Evolutionary conservation across 177 flowering plant species (phyloP).

Genomic region (Vitis hybrid): DNA sequence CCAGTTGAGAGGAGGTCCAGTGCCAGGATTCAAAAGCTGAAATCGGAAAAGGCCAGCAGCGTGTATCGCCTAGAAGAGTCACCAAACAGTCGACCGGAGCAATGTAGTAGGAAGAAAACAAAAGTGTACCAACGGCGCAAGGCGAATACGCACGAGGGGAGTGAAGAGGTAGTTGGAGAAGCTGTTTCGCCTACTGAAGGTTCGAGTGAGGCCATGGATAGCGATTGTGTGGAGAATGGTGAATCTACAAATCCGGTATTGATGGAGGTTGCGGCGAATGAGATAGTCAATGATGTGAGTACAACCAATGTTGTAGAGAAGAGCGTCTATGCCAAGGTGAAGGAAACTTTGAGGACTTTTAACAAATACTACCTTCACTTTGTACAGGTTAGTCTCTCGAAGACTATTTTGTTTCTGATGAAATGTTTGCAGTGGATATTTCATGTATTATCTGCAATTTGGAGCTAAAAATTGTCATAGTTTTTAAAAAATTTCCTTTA

Average conservation of each 20-base stretch:
- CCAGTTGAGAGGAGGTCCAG: too few relatives aligned
- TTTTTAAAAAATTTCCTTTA: too few relatives aligned
- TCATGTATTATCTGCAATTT: not conserved
- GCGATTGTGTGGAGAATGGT: not conserved
- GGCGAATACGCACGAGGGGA: not conserved
- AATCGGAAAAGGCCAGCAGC: too few relatives aligned
- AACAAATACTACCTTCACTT: constrained; percentile 62
- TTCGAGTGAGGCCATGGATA: not conserved
- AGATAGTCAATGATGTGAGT: not conserved
- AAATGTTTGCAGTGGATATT: not conserved
- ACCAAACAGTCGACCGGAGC: too few relatives aligned
- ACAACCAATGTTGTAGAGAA: constrained; percentile 19
- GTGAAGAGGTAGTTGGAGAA: too few relatives aligned
- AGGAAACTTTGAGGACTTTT: constrained; percentile 56
- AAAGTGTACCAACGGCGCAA: too few relatives aligned
- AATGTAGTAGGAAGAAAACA: too few relatives aligned
- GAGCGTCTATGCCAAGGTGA: constrained; percentile 43
- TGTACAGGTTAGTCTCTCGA: constrained; percentile 47
- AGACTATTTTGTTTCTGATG: not conserved
- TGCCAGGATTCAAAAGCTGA: too few relatives aligned
- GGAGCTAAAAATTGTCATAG: too few relatives aligned
- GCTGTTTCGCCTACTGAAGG: too few relatives aligned
- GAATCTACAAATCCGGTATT: too few relatives aligned
- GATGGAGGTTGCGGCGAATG: not conserved
- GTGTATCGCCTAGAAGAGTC: too few relatives aligned